phyloP scores from a whole-genome alignment of 208 protist genomes.

The Wallacemonas sp. region DNA sequence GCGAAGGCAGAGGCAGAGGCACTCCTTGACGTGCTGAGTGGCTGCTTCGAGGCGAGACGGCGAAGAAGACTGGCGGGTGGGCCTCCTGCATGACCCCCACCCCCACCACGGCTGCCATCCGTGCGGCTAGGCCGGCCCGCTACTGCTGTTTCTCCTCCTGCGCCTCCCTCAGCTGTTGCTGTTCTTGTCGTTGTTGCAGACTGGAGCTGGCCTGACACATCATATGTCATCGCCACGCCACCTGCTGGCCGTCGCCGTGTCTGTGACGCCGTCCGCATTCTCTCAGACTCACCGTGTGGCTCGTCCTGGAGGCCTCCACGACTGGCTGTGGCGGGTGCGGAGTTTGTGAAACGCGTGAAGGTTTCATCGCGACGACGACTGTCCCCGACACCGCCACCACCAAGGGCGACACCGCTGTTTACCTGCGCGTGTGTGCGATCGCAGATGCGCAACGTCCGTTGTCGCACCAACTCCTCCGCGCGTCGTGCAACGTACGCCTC shows the following conservation, averaged over 20 bases:
- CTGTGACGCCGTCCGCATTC: not conserved
- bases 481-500: conserved; percentile 24
- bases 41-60: not conserved
- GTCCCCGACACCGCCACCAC: not conserved
- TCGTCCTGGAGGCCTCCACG: too few species aligned
- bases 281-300: too few species aligned
- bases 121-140: too few species aligned
- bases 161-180: not conserved
- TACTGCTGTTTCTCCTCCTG: too few species aligned
- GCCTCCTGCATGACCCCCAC: too few species aligned
- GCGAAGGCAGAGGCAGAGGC: not conserved
- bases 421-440: conserved; percentile 13
- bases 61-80: not conserved
- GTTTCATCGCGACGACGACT: too few species aligned
- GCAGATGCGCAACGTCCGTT: conserved; percentile 25
- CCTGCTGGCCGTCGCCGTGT: not conserved
- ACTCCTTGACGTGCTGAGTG: not conserved
- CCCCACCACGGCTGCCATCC: too few species aligned
- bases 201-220: not conserved
- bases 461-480: conserved; percentile 23
- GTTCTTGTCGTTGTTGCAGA: not conserved
- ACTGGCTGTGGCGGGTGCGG: too few species aligned
- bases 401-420: not conserved
- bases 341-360: too few species aligned
- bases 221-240: conserved; percentile 23